phyloP scores from a whole-genome alignment of 2,329 filamentous ascomycete species.

The Fusarium sacchari region DNA sequence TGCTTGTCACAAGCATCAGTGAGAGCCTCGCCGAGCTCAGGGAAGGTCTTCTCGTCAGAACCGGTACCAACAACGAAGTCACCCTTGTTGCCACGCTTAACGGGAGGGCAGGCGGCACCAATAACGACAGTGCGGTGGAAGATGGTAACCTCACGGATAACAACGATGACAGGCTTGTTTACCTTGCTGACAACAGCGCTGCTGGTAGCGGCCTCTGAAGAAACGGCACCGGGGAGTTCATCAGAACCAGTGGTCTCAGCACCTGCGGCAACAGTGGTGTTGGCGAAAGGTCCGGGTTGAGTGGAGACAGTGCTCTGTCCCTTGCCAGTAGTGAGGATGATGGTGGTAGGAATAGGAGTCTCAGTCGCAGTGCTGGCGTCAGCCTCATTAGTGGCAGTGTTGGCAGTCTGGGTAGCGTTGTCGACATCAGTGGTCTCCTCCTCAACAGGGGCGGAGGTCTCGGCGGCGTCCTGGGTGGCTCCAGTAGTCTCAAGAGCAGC shows the following conservation, averaged over 20 bases:
- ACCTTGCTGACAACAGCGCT: conserved; percentile 32
- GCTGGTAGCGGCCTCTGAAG: conserved; percentile 25
- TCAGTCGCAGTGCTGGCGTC: conserved; percentile 19
- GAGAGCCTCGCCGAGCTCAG: conserved; percentile 36
- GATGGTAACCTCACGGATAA: conserved; percentile 38
- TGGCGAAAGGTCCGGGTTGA: conserved; percentile 28
- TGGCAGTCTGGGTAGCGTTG: conserved; percentile 21
- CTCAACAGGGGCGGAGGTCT: conserved; percentile 9
- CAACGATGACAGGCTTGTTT: conserved; percentile 32
- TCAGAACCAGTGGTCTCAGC: conserved; percentile 12
- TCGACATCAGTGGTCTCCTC: conserved; percentile 23
- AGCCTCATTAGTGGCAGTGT: conserved; percentile 22
- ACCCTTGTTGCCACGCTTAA: conserved; percentile 32
- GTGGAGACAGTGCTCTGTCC: conserved; percentile 21
- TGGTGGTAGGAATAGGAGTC: conserved; percentile 16
- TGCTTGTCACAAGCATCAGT: conserved; percentile 41
- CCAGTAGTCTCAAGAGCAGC: conserved; percentile 15
- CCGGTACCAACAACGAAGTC: conserved; percentile 38
- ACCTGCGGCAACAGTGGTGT: conserved; percentile 26
- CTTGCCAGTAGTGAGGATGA: conserved; percentile 34
- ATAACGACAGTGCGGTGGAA: conserved; percentile 38
- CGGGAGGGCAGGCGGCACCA: conserved; percentile 42
- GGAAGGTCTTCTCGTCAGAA: conserved; percentile 31
- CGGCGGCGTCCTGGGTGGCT: conserved; percentile 3
- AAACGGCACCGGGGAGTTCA: conserved; percentile 4